These are phyloP conservation scores for Hypericum androsaemum DNA, from an alignment of 345 rosid genomes.

Conservation along the genomic window DNA sequence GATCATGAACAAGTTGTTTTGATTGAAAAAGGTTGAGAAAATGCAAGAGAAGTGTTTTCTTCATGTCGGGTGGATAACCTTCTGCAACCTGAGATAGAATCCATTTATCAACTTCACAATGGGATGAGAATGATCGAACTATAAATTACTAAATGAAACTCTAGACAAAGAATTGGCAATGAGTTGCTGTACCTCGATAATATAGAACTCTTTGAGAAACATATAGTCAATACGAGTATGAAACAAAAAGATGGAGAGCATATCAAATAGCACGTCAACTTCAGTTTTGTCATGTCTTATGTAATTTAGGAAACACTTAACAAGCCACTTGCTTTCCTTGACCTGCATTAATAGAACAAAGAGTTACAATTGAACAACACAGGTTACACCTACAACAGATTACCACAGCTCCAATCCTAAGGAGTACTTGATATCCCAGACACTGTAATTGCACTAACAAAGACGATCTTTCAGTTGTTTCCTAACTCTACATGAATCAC, in stretches of 20 bases:
- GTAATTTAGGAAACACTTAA: constrained; percentile 92
- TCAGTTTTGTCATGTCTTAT: constrained; percentile 71
- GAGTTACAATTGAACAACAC: neutral
- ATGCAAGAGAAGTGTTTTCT: constrained; percentile 76
- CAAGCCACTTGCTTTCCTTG: constrained; percentile 99
- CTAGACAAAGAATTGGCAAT: too few relatives aligned
- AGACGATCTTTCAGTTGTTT: too few relatives aligned
- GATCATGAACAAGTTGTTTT: constrained; percentile 88
- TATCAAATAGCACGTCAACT: constrained; percentile 85
- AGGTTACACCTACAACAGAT: too few relatives aligned
- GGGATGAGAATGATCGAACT: neutral
- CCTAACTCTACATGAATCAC: too few relatives aligned
- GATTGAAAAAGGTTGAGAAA: constrained; percentile 85
- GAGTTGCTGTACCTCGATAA: constrained; percentile 63
- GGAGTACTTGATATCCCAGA: too few relatives aligned
- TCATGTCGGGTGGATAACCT: constrained; percentile 78
- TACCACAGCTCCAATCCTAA: too few relatives aligned
- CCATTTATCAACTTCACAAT: constrained; percentile 1
- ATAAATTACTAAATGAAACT: neutral
- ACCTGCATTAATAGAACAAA: constrained; percentile 48
- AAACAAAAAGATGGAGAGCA: constrained; percentile 80
- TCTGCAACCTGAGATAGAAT: constrained; percentile 66
- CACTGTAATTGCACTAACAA: too few relatives aligned
- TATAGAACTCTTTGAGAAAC: constrained; percentile 93
- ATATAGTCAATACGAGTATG: constrained; percentile 95